Evolutionary conservation across 495 filamentous ascomycete genomes (phyloP), one percentile per base, ranked within the genome.

Genomic region (Saxophila tyrrhenica): DNA sequence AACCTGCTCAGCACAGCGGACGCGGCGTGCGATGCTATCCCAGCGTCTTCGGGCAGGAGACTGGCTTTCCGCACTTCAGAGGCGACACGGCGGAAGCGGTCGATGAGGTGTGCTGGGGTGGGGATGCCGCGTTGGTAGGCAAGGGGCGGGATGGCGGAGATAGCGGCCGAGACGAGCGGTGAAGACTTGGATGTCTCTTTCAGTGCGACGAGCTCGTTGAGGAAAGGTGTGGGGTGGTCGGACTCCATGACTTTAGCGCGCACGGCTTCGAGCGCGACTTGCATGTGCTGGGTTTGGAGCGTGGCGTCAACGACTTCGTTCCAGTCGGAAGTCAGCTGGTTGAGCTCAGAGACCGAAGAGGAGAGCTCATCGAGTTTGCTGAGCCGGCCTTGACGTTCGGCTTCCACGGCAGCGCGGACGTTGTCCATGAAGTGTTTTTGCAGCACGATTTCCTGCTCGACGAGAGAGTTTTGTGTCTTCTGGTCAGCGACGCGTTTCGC

Each of bases 41-140:
- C 92, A 2, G 94, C 92, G 60, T 94, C 83, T 49, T 94, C 89
- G 19, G 92, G 92, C 15, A 98, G 74, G 20, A 97, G 75, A 44
- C 83, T 83, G 20, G 92, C 91, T 75, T 97, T 97, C 59, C 94
- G 80, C 19, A 97, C 92, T 72, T 97, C 94, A 52, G 74, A 72
- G 10, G 91, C 86, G n/a, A 98, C 91, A 35, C 87, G 83, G 42
- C 92, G 85, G 82, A 98, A 98, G 50, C 91, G 85, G 68, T 96
- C 92, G 52, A 97, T 82, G 19, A 98, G 83, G 67, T 91, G 84
- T 3, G 86, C 72, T 0, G 83, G 72, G 1, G 86, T 89, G 22
- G 89, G 80, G 54, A 98, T 82, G 56, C 92, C 92, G 46, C 82
- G 82, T 73, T 96, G 91, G 71, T 98, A 98, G 32, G 94, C 89